phyloP scores from a whole-genome alignment of 352 stramenopile species.

The Sclerospora graminicola region DNA sequence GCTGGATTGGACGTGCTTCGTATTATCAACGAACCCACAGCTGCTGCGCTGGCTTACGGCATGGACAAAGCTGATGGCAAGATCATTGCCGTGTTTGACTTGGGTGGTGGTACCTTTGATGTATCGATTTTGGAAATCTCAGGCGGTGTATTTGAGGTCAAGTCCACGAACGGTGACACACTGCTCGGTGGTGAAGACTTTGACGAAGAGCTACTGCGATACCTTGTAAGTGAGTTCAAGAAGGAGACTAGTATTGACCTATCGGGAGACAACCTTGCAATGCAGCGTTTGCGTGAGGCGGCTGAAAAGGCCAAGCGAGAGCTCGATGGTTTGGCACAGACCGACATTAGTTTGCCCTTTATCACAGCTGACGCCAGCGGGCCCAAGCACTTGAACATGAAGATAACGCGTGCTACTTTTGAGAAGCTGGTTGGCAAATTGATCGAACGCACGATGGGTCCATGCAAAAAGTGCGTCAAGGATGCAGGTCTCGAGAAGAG shows the following conservation, averaged over 20 bases:
- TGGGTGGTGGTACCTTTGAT: constrained; percentile 98
- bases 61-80: constrained; percentile 97
- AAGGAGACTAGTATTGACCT: constrained; percentile 95
- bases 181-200: constrained; percentile 96
- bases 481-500: constrained; percentile 85
- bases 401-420: constrained; percentile 90
- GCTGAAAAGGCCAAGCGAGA: constrained; percentile 95
- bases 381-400: constrained; percentile 98
- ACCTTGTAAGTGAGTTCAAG: constrained; percentile 93
- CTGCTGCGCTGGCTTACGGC: constrained; percentile 96
- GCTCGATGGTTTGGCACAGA: constrained; percentile 93
- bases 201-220: constrained; percentile 91
- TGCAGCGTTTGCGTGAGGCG: constrained; percentile 93
- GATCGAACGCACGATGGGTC: constrained; percentile 90
- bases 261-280: constrained; percentile 89
- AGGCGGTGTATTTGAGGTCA: constrained; percentile 94
- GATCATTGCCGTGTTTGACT: constrained; percentile 96
- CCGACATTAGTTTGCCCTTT: constrained; percentile 94
- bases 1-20: constrained; percentile 53
- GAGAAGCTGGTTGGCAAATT: constrained; percentile 92
- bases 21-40: constrained; percentile 96
- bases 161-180: constrained; percentile 94
- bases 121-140: constrained; percentile 97
- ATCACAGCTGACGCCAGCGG: constrained; percentile 96
- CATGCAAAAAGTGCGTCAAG: constrained; percentile 89